A percentile compares a stretch with the other conserved stretches of the same genome.
phyloP scores from a whole-genome alignment of 352 stramenopile genomes.

The Pythium aphanidermatum region DNA sequence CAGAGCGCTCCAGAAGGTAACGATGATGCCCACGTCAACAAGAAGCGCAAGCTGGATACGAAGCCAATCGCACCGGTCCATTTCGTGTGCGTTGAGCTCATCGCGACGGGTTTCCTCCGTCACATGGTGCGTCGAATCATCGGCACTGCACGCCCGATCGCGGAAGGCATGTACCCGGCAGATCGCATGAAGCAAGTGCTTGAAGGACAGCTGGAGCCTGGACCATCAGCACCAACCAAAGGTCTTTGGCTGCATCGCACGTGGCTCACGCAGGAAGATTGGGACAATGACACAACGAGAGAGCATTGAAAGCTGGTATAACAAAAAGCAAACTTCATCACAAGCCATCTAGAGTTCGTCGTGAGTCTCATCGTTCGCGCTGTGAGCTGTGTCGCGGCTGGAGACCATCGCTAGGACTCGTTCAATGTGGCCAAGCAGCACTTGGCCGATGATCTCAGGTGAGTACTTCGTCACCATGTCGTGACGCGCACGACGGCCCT shows the following conservation, averaged over 20 bases:
- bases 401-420: slow-evolving; percentile 48
- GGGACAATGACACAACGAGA: slow-evolving; percentile 39
- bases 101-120: slow-evolving; percentile 79
- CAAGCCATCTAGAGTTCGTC: slow-evolving; percentile 51
- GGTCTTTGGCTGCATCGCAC: slow-evolving; percentile 81
- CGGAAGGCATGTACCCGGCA: slow-evolving; percentile 53
- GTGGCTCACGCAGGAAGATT: slow-evolving; percentile 75
- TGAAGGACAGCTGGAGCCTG: slow-evolving; percentile 34
- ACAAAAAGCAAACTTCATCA: slow-evolving; percentile 22
- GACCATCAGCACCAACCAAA: slow-evolving; percentile 69
- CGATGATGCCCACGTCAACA: slow-evolving; percentile 22
- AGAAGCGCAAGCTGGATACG: slow-evolving; percentile 30
- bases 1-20: slow-evolving; percentile 1
- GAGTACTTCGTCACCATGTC: slow-evolving; percentile 86
- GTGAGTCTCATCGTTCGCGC: slow-evolving; percentile 15
- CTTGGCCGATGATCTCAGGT: slow-evolving; percentile 54
- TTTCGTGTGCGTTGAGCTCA: slow-evolving; percentile 78
- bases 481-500: slow-evolving; percentile 56
- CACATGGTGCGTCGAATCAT: slow-evolving; percentile 88
- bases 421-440: slow-evolving; percentile 62
- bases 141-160: slow-evolving; percentile 70
- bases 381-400: slow-evolving; percentile 8
- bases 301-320: slow-evolving; percentile 21
- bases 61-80: slow-evolving; percentile 28
- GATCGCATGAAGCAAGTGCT: slow-evolving; percentile 67